phyloP scores from a whole-genome alignment of 2,329 filamentous ascomycete genomes.

The Epichloe brachyelytri region DNA sequence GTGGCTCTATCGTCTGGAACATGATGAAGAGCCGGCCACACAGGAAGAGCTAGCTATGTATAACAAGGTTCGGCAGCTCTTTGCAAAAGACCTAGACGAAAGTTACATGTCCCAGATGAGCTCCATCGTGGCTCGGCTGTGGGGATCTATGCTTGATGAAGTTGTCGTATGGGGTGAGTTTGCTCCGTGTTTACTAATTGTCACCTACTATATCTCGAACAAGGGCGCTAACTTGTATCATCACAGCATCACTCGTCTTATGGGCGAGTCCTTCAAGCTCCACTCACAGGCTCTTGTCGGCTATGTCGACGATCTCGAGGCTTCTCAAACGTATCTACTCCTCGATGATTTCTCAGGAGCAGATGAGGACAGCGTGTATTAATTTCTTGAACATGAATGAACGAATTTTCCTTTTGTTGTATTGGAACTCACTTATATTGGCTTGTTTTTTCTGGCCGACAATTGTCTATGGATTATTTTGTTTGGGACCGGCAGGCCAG shows the following conservation, averaged over 20 bases:
- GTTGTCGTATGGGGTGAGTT: slow-evolving; percentile 97
- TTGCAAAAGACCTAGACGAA: slow-evolving; percentile 81
- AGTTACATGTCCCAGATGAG: slow-evolving; percentile 73
- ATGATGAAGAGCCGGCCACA: slow-evolving; percentile 84
- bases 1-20: slow-evolving; percentile 98
- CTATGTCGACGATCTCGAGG: slow-evolving; percentile 76
- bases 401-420: slow-evolving; percentile 24
- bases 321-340: slow-evolving; percentile 57
- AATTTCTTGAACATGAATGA: slow-evolving; percentile 35
- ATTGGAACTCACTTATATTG: neutral
- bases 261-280: slow-evolving; percentile 96
- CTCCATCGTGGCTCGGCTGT: slow-evolving; percentile 87
- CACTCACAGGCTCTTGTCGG: slow-evolving; percentile 90
- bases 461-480: neutral
- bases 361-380: slow-evolving; percentile 61
- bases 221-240: slow-evolving; percentile 9
- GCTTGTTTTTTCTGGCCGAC: neutral
- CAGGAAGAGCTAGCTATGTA: slow-evolving; percentile 82
- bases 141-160: slow-evolving; percentile 97
- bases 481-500: slow-evolving; percentile 1
- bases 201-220: neutral
- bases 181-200: neutral
- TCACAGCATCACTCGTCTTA: slow-evolving; percentile 73
- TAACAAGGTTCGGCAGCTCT: slow-evolving; percentile 79
- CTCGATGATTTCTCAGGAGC: slow-evolving; percentile 58